Conservation (phyloP, 768 basidiomycete genomes). For the Podaxis sp. region DNA sequence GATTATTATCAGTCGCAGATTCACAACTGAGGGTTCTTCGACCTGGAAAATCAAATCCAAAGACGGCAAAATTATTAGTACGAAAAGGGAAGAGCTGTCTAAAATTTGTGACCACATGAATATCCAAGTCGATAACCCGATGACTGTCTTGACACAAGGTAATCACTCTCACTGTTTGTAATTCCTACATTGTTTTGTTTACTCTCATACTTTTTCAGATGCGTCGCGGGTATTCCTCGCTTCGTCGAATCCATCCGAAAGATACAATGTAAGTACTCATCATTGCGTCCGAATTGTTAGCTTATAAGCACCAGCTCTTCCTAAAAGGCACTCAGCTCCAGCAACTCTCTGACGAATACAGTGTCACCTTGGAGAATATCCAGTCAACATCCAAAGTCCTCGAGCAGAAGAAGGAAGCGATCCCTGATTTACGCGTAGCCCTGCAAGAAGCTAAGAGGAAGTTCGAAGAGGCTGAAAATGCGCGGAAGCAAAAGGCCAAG, state of each 20-base stretch:
- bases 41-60: conserved; percentile 81
- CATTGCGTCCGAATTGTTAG: neutral
- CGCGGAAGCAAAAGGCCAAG: conserved; percentile 66
- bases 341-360: conserved; percentile 87
- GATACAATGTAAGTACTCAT: conserved; percentile 70
- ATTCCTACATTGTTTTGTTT: neutral
- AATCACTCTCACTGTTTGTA: conserved; percentile 25
- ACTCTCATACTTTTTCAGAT: conserved; percentile 33
- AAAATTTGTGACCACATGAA: conserved; percentile 95
- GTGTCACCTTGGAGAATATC: conserved; percentile 71
- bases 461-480: conserved; percentile 72
- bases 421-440: conserved; percentile 71
- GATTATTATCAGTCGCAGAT: conserved; percentile 80
- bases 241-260: conserved; percentile 75
- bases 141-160: conserved; percentile 93
- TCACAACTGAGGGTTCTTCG: conserved; percentile 72
- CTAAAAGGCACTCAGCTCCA: conserved; percentile 88
- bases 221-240: conserved; percentile 81
- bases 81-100: conserved; percentile 80
- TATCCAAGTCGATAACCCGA: conserved; percentile 94
- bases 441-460: conserved; percentile 56
- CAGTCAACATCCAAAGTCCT: conserved; percentile 64
- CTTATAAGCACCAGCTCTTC: conserved; percentile 67
- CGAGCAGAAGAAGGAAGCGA: conserved; percentile 65
- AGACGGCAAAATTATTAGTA: conserved; percentile 64